Base-by-base conservation (phyloP, 2,329 filamentous ascomycete genomes). In the Colletotrichum gloeosporioides region DNA sequence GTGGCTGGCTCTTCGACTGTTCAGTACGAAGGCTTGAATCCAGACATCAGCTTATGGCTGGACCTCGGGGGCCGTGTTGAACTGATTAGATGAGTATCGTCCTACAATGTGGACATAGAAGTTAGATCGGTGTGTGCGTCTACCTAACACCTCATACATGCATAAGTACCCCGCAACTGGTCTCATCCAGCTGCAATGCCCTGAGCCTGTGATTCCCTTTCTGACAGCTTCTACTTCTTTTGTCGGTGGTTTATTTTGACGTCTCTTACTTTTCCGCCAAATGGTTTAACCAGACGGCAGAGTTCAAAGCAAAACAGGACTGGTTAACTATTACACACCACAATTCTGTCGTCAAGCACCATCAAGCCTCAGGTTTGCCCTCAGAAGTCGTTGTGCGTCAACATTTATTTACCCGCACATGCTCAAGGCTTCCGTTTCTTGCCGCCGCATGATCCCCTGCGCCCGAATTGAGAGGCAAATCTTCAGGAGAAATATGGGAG, bases 401-500 rank as follows among this genome's bases (percentile, higher is more conserved):
- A 49, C 44, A 49, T 49, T 18, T n/a, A 22, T 49, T 18, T 12
- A 49, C 44, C n/a, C 44, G n/a, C 44, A 49, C 27, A 66, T 53
- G 36, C 15, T 66, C 12, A 12, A 16, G 18, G 27, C 25, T 39
- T 53, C 29, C 9, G 15, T 8, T 22, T 49, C 27, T 53, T 18
- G n/a, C 34, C 27, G 39, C 10, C 63, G 18, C 8, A 44, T 39
- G 9, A 13, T 49, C 13, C 25, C 7, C 15, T 16, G 15, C 16
- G 36, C 34, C 15, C 39, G 16, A 27, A 27, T 18, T 55, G 15
- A 31, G 15, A 82, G 72, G 78, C 79, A 36, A 32, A 65, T n/a
- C 12, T 25, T 32, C 18, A 59, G 27, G 7, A 44, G 39, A 73
- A 78, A 75, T 32, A 84, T 83, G 82, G 49, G 69, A 32, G 78